Conservation (phyloP, 1,139 yeast species). For the Suhomyces kunorum region DNA sequence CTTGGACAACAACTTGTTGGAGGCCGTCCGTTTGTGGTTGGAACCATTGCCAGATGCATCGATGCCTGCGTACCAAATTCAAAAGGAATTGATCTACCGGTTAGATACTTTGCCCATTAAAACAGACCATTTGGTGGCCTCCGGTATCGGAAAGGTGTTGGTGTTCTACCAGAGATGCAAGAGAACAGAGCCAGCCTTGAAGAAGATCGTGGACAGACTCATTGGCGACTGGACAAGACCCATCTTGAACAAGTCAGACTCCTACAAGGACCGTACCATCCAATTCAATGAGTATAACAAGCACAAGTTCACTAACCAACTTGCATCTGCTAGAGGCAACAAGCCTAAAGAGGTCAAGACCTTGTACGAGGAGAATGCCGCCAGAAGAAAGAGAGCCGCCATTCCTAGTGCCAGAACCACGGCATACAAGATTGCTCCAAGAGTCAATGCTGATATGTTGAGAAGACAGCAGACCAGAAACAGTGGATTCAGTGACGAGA, state of each 20-base stretch:
- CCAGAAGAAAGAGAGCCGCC: slow-evolving; percentile 89
- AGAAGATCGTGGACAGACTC: slow-evolving; percentile 84
- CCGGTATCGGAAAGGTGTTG: slow-evolving; percentile 91
- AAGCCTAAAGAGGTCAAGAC: slow-evolving; percentile 50
- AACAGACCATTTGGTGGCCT: slow-evolving; percentile 91
- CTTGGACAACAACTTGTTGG: slow-evolving; percentile 88
- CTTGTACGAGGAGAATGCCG: slow-evolving; percentile 88
- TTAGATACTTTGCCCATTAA: slow-evolving; percentile 82
- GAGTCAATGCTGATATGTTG: slow-evolving; percentile 53
- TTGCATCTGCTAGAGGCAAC: slow-evolving; percentile 35
- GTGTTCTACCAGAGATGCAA: slow-evolving; percentile 91
- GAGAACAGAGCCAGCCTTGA: slow-evolving; percentile 83
- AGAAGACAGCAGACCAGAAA: slow-evolving; percentile 40
- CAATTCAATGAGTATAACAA: slow-evolving; percentile 72
- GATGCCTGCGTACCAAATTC: slow-evolving; percentile 94
- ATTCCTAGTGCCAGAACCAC: slow-evolving; percentile 88
- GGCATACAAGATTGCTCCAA: slow-evolving; percentile 90
- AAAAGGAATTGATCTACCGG: slow-evolving; percentile 78
- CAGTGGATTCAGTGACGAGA: slow-evolving; percentile 68
- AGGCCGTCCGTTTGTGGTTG: slow-evolving; percentile 93
- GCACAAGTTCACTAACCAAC: slow-evolving; percentile 50
- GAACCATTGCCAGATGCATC: slow-evolving; percentile 99
- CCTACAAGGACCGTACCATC: slow-evolving; percentile 85
- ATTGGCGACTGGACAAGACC: slow-evolving; percentile 99
- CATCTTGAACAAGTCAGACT: slow-evolving; percentile 91